Evolutionary conservation across 495 filamentous ascomycete species (phyloP), one percentile per base, ranked within the genome.

Genomic region (Penicillium pancosmium): DNA sequence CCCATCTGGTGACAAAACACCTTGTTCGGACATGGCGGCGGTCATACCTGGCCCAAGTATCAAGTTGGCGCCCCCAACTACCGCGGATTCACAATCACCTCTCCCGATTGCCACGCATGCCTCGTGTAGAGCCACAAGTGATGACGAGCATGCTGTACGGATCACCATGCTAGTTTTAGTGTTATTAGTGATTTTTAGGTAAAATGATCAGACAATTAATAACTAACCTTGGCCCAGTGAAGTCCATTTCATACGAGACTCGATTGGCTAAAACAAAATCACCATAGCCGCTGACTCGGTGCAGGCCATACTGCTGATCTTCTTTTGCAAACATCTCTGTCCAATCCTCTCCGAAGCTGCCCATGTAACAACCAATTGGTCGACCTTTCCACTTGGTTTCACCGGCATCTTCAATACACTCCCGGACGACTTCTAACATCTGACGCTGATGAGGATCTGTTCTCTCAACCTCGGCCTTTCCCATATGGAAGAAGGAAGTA

Each of bases 391-490:
- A 84, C 21, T 69, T 49, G 2, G 61, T 66, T 50, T 77, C 75
- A 2, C 85, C 84, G 0, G 77, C 74, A 50, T 68, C 69, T 51
- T 77, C 74, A 6, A 77, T 25, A 31, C 65, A 67, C 40, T 78
- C 74, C 5, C 59, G 57, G 0, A 75, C 66, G 0, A 80, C 77
- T 61, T 89, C 84, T 0, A 88, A 71, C 0, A 87, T 62, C 16
- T 80, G 68, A 0, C 85, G 68, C 51, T 87, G 84, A 11, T 84
- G 78, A 0, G 86, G 86, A 54, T 88, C 84, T 68, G 84, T 76
- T 0, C 63, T 62, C 61, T 80, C 77, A 3, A 77, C 78, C 48
- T 86, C 83, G 43, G 55, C 25, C 15, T 65, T 59, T 0, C 71
- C 65, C 56, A 82, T 75, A 1, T 67, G 66, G 60, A 85, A 79